Base-by-base conservation (phyloP, 2,329 filamentous ascomycete genomes). In the Alternaria ethzedia region DNA sequence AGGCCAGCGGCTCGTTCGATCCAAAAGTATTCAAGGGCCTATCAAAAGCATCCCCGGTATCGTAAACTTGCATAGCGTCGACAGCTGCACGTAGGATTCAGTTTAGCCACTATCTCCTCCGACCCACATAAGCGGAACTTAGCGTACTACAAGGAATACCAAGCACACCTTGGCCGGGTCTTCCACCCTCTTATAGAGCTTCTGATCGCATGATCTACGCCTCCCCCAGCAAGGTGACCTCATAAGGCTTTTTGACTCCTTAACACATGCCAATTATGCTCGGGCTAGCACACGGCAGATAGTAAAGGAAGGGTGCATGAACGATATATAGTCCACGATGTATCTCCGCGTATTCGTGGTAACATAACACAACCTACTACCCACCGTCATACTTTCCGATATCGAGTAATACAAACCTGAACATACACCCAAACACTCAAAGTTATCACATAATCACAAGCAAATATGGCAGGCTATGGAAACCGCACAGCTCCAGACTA, bases 401-500 rank as follows among this genome's bases (percentile, higher is more conserved):
- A 15, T 32, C 30, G 30, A 32, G 30, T 32, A 4, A 32, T 15
- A 8, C 8, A 3, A 32, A 32, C 30, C 30, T 32, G 30, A 32
- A 32, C 13, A n/a, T n/a, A 36, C 4, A 36, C 32, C 15, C 32
- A 36, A n/a, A 36, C 15, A 5, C 32, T n/a, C 32, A 36, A 36
- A 36, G 26, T 12, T 13, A 15, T 3, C 21, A 11, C 21, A 23
- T 11, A 54, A 43, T 15, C 13, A 17, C 13, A 51, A 55, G 21
- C 49, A 26, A 70, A 28, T 56, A 78, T 78, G 77, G 70, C 73
- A 69, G 76, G 76, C 65, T 81, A 76, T 69, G 79, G 76, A 41
- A 80, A 81, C 73, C 75, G 74, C 58, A 78, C 68, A 50, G 70
- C 72, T 15, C 52, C 61, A 10, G 63, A 72, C 54, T 70, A 66